Percentiles rank a stretch among this genome's conserved stretches.
These are phyloP conservation scores for Pythium sp. DNA, from an alignment of 352 stramenopile genomes.

Conservation along the genomic window DNA sequence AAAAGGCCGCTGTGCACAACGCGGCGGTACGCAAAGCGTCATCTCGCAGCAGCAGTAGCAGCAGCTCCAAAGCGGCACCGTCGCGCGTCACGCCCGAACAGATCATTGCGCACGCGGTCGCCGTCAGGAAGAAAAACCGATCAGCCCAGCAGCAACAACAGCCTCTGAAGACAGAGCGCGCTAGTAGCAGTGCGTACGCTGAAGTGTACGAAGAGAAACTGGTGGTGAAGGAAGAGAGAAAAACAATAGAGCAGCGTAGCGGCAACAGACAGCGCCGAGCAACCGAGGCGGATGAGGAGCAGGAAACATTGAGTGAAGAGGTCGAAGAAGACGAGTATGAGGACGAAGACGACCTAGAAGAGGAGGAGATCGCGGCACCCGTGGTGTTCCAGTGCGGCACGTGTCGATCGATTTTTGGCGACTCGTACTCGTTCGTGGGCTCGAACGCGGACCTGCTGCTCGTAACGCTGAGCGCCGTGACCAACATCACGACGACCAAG, in stretches of 20 bases:
- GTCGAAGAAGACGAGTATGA: slow-evolving; percentile 31
- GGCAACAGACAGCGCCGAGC: background rate
- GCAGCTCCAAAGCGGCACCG: background rate
- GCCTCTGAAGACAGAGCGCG: background rate
- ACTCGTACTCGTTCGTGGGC: slow-evolving; percentile 79
- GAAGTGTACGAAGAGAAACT: slow-evolving; percentile 13
- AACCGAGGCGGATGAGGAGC: slow-evolving; percentile 11
- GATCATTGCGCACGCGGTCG: slow-evolving; percentile 12
- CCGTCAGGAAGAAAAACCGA: slow-evolving; percentile 1
- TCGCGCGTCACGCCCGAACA: slow-evolving; percentile 19
- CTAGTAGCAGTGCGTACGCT: background rate
- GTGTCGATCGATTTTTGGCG: slow-evolving; percentile 78
- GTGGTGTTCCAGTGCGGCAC: slow-evolving; percentile 86
- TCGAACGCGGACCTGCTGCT: slow-evolving; percentile 73
- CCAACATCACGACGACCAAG: slow-evolving; percentile 46
- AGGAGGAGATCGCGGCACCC: slow-evolving; percentile 51
- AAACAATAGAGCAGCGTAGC: background rate
- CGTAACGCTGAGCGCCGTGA: slow-evolving; percentile 70
- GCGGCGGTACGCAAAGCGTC: slow-evolving; percentile 7
- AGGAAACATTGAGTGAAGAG: slow-evolving; percentile 20
- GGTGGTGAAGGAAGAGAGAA: slow-evolving; percentile 13
- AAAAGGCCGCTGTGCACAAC: background rate
- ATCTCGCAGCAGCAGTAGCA: background rate
- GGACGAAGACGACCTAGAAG: slow-evolving; percentile 29
- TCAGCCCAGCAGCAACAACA: background rate